Evolutionary conservation across 1,284 basidiomycete species (phyloP).

Genomic region (Erythrobasidium hasegawianum): DNA sequence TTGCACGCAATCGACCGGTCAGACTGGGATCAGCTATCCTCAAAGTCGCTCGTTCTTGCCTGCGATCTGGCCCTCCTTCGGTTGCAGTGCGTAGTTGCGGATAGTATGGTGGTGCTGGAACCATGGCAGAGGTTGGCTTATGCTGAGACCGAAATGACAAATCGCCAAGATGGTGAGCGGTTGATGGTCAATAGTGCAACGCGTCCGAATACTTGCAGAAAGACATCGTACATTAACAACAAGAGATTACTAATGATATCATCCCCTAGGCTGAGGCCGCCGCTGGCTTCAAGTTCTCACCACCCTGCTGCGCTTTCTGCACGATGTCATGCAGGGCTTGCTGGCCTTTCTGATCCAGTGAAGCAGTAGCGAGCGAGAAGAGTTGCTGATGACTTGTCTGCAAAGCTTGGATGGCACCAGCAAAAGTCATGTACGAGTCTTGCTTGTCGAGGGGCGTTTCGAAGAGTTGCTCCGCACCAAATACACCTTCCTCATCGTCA

Average conservation of each 20-base stretch:
- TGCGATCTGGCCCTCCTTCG: slow-evolving; percentile 18
- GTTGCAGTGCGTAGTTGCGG: slow-evolving; percentile 29
- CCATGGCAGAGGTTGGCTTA: neutral
- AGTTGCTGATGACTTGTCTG: slow-evolving; percentile 10
- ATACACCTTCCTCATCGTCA: slow-evolving; percentile 37
- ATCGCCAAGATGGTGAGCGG: neutral
- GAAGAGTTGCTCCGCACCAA: slow-evolving; percentile 46
- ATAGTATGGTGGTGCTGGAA: slow-evolving; percentile 26
- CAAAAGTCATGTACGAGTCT: slow-evolving; percentile 45
- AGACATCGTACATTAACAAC: neutral
- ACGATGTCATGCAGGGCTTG: slow-evolving; percentile 16
- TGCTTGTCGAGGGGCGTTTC: slow-evolving; percentile 45
- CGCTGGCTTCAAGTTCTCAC: slow-evolving; percentile 5
- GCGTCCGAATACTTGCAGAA: too few relatives aligned
- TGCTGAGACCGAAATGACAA: too few relatives aligned
- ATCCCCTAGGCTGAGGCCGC: too few relatives aligned
- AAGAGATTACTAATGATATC: too few relatives aligned
- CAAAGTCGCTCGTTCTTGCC: neutral
- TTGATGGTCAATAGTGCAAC: too few relatives aligned
- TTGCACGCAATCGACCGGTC: neutral
- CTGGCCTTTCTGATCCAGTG: slow-evolving; percentile 13
- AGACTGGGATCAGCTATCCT: neutral
- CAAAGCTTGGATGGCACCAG: slow-evolving; percentile 35
- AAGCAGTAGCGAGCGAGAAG: slow-evolving; percentile 1
- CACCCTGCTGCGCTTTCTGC: slow-evolving; percentile 8